Percentiles rank a stretch among this genome's conserved stretches.
These are phyloP conservation scores for Capsella rubella DNA, from an alignment of 441 rosid species.

Conservation along the genomic window DNA sequence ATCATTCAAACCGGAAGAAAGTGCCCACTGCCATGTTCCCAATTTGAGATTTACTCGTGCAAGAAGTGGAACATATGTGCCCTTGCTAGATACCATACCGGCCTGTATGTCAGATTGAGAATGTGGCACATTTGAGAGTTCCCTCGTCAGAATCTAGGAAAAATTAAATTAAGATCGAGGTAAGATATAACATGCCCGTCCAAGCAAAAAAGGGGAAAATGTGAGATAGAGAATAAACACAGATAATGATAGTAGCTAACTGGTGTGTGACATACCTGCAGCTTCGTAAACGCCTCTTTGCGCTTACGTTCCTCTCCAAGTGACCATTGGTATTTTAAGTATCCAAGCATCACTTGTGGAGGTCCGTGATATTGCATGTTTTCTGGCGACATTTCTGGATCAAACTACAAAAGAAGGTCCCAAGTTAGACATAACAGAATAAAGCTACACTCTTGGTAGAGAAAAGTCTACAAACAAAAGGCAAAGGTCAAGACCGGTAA, in stretches of 20 bases:
- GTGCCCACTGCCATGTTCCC: conserved; percentile 96
- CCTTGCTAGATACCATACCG: conserved; percentile 58
- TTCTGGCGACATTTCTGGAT: conserved; percentile 92
- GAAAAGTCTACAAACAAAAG: conserved; percentile 20
- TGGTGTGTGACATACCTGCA: conserved; percentile 65
- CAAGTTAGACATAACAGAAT: conserved; percentile 36
- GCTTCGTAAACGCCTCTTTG: conserved; percentile 89
- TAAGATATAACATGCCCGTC: conserved; percentile 37
- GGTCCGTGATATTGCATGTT: conserved; percentile 84
- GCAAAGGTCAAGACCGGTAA: conserved; percentile 58
- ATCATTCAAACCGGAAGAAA: conserved; percentile 92
- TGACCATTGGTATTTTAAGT: conserved; percentile 98
- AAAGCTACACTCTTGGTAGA: conserved; percentile 27
- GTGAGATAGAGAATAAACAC: conserved; percentile 22
- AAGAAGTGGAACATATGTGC: conserved; percentile 70
- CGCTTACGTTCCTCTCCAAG: conserved; percentile 98
- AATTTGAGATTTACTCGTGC: conserved; percentile 93
- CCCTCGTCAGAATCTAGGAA: conserved; percentile 75
- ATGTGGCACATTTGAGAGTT: conserved; percentile 72
- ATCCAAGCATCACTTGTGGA: conserved; percentile 98
- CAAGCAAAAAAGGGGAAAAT: conserved; percentile 36
- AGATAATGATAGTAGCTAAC: conserved; percentile 23
- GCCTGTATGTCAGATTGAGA: conserved; percentile 61
- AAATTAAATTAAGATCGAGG: conserved; percentile 37
- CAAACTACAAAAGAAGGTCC: conserved; percentile 65